Conservation (phyloP, 179 eudicot species). For the Spergularia azorica region DNA sequence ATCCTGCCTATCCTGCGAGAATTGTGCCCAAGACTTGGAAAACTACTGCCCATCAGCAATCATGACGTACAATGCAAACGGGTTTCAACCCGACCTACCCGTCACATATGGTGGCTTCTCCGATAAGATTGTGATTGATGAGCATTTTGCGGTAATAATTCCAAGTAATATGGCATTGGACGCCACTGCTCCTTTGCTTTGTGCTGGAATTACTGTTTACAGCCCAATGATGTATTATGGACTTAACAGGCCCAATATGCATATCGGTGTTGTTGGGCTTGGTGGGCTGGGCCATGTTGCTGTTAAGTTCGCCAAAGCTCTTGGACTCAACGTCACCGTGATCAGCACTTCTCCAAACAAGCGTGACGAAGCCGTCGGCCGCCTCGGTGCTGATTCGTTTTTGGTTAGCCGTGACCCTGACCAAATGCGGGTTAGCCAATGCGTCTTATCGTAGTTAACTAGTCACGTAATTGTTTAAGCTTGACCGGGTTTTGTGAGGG, state of each 20-base stretch:
- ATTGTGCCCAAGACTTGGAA: slow-evolving; percentile 22
- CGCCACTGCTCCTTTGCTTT: slow-evolving; percentile 24
- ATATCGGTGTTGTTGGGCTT: slow-evolving; percentile 38
- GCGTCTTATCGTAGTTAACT: not conserved
- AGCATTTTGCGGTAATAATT: slow-evolving; percentile 23
- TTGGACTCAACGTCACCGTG: slow-evolving; percentile 38
- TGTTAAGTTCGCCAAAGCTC: slow-evolving; percentile 32
- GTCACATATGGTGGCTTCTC: slow-evolving; percentile 27
- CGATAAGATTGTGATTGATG: slow-evolving; percentile 26
- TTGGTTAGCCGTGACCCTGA: slow-evolving; percentile 27
- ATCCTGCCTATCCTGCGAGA: slow-evolving; percentile 21
- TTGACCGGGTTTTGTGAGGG: too few relatives aligned
- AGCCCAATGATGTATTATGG: slow-evolving; percentile 30
- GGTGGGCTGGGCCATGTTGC: slow-evolving; percentile 38
- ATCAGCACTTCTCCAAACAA: slow-evolving; percentile 36
- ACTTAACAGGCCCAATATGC: slow-evolving; percentile 26
- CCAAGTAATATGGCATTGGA: slow-evolving; percentile 19
- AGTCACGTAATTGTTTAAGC: too few relatives aligned
- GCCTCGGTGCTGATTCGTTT: slow-evolving; percentile 33
- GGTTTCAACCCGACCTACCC: slow-evolving; percentile 10
- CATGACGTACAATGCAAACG: slow-evolving; percentile 10
- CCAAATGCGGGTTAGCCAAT: slow-evolving; percentile 24
- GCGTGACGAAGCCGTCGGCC: slow-evolving; percentile 27
- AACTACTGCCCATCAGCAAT: slow-evolving; percentile 23
- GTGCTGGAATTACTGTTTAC: slow-evolving; percentile 31